phyloP scores from a whole-genome alignment of 2,329 filamentous ascomycete genomes.

The Chlorencoelia australis region DNA sequence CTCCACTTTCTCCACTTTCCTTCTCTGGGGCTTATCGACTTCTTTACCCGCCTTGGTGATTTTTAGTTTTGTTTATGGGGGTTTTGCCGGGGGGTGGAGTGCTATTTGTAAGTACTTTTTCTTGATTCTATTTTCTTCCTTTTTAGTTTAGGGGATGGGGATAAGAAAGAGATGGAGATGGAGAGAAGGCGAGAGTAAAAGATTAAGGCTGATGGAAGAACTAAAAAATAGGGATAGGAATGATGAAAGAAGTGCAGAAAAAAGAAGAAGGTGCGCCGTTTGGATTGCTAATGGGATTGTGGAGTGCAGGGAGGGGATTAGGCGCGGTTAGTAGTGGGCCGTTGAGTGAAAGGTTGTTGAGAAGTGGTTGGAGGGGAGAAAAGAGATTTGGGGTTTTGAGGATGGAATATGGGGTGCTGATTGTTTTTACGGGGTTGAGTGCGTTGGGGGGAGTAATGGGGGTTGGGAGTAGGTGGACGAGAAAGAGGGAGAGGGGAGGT shows the following conservation, averaged over 20 bases:
- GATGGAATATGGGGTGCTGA: conserved; percentile 41
- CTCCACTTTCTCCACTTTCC: conserved; percentile 38
- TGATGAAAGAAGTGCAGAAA: conserved; percentile 16
- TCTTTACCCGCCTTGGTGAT: conserved; percentile 34
- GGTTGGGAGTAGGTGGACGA: conserved; percentile 1
- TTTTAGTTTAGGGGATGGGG: no score
- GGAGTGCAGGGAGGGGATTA: conserved; percentile 51
- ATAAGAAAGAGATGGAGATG: no score
- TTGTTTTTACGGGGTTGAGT: conserved; percentile 45
- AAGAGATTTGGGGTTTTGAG: conserved; percentile 33
- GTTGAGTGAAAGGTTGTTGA: conserved; percentile 42
- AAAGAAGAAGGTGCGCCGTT: conserved; percentile 9
- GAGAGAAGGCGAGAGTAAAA: no score
- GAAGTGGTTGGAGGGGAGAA: conserved; percentile 33
- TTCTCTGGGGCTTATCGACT: conserved; percentile 44
- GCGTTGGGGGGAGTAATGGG: conserved; percentile 32
- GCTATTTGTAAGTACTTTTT: no score
- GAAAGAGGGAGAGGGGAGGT: no score
- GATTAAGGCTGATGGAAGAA: no score
- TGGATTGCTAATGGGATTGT: conserved; percentile 31
- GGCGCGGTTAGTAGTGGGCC: conserved; percentile 51
- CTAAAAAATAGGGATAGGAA: no score
- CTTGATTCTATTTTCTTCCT: no score
- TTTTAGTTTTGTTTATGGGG: conserved; percentile 45
- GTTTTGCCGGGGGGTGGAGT: conserved; percentile 46